Base-by-base conservation (phyloP, 2,329 filamentous ascomycete genomes). In the Bimuria novae-zelandiae region DNA sequence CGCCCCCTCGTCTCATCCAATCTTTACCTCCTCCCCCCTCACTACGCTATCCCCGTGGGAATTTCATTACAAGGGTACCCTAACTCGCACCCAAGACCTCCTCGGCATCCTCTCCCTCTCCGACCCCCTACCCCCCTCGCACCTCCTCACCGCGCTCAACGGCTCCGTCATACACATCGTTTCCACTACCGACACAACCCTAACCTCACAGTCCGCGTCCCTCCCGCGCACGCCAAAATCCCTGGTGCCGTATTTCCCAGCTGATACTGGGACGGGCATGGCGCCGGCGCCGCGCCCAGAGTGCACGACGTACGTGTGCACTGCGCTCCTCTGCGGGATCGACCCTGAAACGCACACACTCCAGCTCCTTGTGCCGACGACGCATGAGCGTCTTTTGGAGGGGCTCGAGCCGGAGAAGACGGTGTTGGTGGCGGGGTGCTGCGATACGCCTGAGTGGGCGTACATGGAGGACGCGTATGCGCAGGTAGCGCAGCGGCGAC, bases 141-240 rank as follows among this genome's bases (percentile, higher is more conserved):
- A 88, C 6, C 70, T 92, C 1, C 76, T 79, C 0, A 85, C 89
- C 35, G 79, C 86, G 0, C 82, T 93, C 37, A 86, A 89, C 59
- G 89, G 89, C 14, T 82, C 83, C n/a, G 68, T 92, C 0, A 74
- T 93, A 0, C 86, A 88, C 0, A 76, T 89, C 6, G 83, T 90
- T 0, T 79, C 82, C 25, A 75, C 89, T 7, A 83, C 89, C 47
- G 79, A 81, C 19, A 55, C 69, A 0, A 69, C 68, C 17, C 48
- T 62, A 17, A 59, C 60, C 11, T 23, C 55, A 2, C 50, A 52
- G n/a, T 60, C 61, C 17, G 56, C 65, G 33, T 49, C 57, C 1
- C 62, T 81, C 1, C 62, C 77, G 0, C 67, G 70, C 4, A 77
- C 75, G 3, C 76, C 78, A 1, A 75, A 78, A 1, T 82, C 86